These are phyloP conservation scores for Dissophora ornata DNA, from an alignment of 192 early-diverging fungal genomes.

Conservation along the genomic window DNA sequence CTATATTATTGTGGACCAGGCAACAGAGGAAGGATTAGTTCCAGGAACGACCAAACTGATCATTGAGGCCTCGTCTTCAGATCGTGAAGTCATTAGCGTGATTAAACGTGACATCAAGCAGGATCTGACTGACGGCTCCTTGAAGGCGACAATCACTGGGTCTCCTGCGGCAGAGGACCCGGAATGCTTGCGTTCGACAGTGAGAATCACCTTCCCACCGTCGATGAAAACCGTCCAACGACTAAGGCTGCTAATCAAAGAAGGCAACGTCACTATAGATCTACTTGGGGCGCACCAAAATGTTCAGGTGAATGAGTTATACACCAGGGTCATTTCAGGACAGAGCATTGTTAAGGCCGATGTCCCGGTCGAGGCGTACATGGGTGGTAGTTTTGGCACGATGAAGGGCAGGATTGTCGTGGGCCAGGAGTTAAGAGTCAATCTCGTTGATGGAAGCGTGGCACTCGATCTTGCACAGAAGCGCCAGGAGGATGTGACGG, in stretches of 20 bases:
- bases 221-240: background rate
- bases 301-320: background rate
- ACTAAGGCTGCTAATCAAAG: background rate
- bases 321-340: conserved; percentile 19
- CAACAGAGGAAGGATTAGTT: background rate
- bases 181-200: background rate
- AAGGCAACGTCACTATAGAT: conserved; percentile 11
- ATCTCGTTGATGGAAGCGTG: conserved; percentile 13
- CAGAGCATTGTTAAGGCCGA: conserved; percentile 6
- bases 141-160: background rate
- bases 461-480: conserved; percentile 3
- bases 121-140: background rate
- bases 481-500: background rate
- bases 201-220: conserved; percentile 7
- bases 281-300: background rate
- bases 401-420: conserved; percentile 10
- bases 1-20: conserved; percentile 14
- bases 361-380: background rate
- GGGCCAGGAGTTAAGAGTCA: conserved; percentile 5
- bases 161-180: background rate
- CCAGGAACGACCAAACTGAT: background rate
- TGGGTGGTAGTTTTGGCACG: conserved; percentile 7
- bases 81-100: conserved; percentile 1
- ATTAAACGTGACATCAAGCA: background rate
- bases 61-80: background rate